phyloP scores from a whole-genome alignment of 1,284 basidiomycete species.

The Puccinia brachypodii region DNA sequence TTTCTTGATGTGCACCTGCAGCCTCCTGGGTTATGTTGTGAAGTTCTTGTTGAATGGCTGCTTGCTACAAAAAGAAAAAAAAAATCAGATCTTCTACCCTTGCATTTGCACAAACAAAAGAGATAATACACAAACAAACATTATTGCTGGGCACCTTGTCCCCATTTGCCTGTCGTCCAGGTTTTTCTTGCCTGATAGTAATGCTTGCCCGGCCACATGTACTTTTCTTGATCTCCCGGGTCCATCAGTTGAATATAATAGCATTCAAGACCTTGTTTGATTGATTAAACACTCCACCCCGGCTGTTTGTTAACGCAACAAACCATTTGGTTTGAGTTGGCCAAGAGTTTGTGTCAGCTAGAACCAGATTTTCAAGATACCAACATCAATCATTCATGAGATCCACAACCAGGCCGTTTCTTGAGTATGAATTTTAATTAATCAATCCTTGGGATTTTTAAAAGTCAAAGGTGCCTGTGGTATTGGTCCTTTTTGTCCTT shows the following conservation, averaged over 20 bases:
- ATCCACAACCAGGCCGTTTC: not conserved
- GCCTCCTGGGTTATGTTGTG: not conserved
- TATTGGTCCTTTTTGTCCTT: not conserved
- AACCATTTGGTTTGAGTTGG: not conserved
- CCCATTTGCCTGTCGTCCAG: too few species aligned
- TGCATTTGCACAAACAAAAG: not conserved
- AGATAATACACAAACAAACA: not conserved
- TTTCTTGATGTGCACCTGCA: not conserved
- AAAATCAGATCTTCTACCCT: too few species aligned
- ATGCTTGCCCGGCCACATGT: not conserved
- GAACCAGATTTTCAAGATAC: not conserved
- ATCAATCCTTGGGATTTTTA: not conserved
- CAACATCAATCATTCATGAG: not conserved
- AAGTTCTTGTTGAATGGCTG: not conserved
- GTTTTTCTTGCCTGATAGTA: not conserved
- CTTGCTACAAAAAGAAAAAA: not conserved
- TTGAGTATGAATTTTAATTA: not conserved
- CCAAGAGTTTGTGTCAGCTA: not conserved
- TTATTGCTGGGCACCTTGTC: not conserved
- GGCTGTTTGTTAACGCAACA: not conserved
- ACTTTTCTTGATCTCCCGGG: not conserved
- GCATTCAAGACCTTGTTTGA: not conserved
- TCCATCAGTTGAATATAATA: not conserved
- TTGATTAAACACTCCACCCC: not conserved
- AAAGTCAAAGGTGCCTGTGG: not conserved